Base-by-base conservation (phyloP, 495 filamentous ascomycete genomes). In the Penicillium dipodomyicola region DNA sequence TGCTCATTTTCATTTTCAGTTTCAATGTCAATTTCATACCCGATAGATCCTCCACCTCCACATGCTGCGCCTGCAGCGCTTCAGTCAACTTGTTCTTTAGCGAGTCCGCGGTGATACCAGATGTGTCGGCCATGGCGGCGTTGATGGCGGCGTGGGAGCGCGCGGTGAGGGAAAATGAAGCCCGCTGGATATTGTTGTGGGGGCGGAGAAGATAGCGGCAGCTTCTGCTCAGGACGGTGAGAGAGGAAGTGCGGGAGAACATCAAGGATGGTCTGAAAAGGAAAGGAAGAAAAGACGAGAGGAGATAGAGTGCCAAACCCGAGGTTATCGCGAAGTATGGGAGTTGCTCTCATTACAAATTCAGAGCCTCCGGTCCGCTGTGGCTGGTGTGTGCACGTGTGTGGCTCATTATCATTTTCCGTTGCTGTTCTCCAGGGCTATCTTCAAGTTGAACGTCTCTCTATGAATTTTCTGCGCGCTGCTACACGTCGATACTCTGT, bases 21-120 rank as follows among this genome's bases (percentile, higher is more conserved):
- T 29, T 14, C 22, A 17, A 30, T 32, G 14, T 48, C 8, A 27
- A 15, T 32, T 10, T 42, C 65, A 54, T 85, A 96, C 94, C 94
- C 44, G 91, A 96, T 74, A 93, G 84, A 71, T 98, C 94, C 61
- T 89, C 86, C 64, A 98, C 89, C 65, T 97, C 89, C 52, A 97
- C 93, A 74, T 95, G 84, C 40, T 82, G 82, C 14, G 93, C 93
- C 52, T 86, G 82, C 43, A 98, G 79, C 57, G 86, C 82, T 53
- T 87, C 82, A 7, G 79, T 80, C 53, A 98, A 76, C 52, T 88
- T 90, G 23, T 71, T 68, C 68, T 80, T 83, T 43, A 98, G 74
- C 40, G 79, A 81, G 30, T 80, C 83, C 33, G 87, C 80, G 20
- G 92, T 92, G 47, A 96, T 83, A 33, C 85, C 78, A 8, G 79